Evolutionary conservation across 345 rosid genomes (phyloP).

Genomic region (Raphanus sativus): DNA sequence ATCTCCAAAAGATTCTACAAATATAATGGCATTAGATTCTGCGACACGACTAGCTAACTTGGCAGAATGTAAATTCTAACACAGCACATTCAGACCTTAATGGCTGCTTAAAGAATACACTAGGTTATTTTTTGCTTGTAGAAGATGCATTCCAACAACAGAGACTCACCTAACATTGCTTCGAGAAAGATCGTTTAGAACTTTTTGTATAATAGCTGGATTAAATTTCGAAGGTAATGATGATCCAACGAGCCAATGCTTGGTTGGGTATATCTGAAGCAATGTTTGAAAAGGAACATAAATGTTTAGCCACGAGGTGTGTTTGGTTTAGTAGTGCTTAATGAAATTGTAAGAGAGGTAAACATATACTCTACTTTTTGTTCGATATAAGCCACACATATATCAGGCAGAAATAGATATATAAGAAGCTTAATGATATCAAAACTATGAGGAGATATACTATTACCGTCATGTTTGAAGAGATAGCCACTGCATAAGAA

Average conservation of each 20-base stretch:
- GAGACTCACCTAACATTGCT: constrained; percentile 59
- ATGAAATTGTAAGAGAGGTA: no score
- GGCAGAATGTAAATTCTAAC: no score
- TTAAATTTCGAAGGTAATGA: constrained; percentile 71
- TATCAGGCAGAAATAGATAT: neutral
- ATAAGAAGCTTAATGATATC: neutral
- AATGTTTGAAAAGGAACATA: neutral
- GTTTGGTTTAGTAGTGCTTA: no score
- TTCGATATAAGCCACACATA: neutral
- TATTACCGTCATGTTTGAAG: constrained; percentile 65
- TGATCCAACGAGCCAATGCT: constrained; percentile 83
- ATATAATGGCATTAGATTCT: constrained; percentile 20
- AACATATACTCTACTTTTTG: neutral
- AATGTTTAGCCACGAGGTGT: no score
- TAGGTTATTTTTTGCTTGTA: neutral
- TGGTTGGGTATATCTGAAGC: constrained; percentile 66
- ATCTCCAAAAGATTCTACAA: constrained; percentile 84
- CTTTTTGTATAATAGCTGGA: constrained; percentile 51
- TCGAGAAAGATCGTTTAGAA: constrained; percentile 62
- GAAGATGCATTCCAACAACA: neutral
- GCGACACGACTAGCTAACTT: neutral
- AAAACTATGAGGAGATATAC: neutral
- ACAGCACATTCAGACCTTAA: no score
- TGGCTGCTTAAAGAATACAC: neutral
- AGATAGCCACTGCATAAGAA: constrained; percentile 47